These are phyloP conservation scores for Tulasnella calospora DNA, from an alignment of 768 basidiomycete genomes.

Conservation along the genomic window DNA sequence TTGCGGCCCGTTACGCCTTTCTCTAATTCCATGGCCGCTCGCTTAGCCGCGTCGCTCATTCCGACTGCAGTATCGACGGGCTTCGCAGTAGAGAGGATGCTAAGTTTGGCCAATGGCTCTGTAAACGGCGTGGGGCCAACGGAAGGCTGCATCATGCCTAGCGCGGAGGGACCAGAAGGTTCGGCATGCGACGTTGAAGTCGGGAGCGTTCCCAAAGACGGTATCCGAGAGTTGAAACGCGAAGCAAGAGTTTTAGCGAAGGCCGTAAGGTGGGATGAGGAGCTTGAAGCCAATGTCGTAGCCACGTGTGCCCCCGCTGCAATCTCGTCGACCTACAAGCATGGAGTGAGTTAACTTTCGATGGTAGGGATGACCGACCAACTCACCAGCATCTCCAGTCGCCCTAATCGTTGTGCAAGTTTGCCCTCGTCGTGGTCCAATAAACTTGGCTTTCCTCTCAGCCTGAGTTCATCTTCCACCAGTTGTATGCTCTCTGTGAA, in stretches of 20 bases:
- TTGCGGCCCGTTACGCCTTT: constrained; percentile 13
- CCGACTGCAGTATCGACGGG: constrained; percentile 2
- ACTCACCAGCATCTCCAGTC: constrained; percentile 21
- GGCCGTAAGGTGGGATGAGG: constrained; percentile 14
- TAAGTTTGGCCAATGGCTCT: constrained; percentile 9
- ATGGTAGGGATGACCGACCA: background rate
- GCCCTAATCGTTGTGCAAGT: background rate
- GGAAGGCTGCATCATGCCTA: background rate
- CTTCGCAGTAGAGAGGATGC: constrained; percentile 17
- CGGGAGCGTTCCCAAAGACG: background rate
- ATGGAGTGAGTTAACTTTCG: background rate
- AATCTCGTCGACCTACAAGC: constrained; percentile 18
- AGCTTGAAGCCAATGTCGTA: constrained; percentile 4
- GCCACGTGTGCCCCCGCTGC: constrained; percentile 16
- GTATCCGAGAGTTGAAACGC: constrained; percentile 21
- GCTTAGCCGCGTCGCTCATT: constrained; percentile 22
- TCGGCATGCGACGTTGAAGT: constrained; percentile 9
- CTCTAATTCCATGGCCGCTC: constrained; percentile 21
- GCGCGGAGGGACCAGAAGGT: constrained; percentile 4
- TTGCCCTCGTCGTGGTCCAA: constrained; percentile 13
- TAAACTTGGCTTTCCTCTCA: background rate
- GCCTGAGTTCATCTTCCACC: constrained; percentile 8
- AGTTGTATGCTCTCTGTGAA: constrained; percentile 13
- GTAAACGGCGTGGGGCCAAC: background rate
- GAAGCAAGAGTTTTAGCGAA: constrained; percentile 21